Evolutionary conservation across 768 basidiomycete species (phyloP).

Genomic region (Suillus weaverae): DNA sequence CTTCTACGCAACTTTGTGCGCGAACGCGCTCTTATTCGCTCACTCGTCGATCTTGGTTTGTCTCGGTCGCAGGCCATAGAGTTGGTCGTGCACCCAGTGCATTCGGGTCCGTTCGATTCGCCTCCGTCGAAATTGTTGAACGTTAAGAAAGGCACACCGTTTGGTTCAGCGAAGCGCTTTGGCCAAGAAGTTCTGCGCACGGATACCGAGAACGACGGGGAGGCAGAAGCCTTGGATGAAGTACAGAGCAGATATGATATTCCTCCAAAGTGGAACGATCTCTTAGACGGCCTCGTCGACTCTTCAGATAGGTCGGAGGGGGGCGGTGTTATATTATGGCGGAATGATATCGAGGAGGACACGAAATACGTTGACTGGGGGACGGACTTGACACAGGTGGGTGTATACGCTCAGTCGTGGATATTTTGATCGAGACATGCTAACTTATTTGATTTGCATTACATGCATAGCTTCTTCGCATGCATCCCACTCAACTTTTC

Average conservation of each 20-base stretch:
- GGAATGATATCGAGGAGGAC: conserved; percentile 92
- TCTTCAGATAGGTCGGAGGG: conserved; percentile 85
- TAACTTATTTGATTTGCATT: conserved; percentile 3
- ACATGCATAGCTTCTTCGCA: conserved; percentile 27
- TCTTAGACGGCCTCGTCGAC: conserved; percentile 77
- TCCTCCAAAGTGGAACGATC: conserved; percentile 26
- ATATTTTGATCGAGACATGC: background rate
- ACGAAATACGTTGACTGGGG: conserved; percentile 51
- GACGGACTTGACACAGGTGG: conserved; percentile 41
- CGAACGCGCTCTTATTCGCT: conserved; percentile 63
- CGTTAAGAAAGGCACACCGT: conserved; percentile 2
- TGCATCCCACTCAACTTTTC: conserved; percentile 52
- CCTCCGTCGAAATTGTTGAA: background rate
- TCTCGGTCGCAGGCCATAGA: conserved; percentile 65
- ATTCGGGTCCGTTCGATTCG: conserved; percentile 36
- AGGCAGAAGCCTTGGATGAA: conserved; percentile 40
- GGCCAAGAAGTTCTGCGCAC: conserved; percentile 2
- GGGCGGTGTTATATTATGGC: conserved; percentile 74
- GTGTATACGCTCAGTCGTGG: conserved; percentile 36
- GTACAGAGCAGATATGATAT: conserved; percentile 86
- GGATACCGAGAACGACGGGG: conserved; percentile 53
- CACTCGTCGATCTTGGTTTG: conserved; percentile 64
- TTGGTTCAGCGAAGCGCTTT: conserved; percentile 15
- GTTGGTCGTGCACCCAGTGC: conserved; percentile 63
- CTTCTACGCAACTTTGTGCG: conserved; percentile 71